A percentile compares a stretch with the other conserved stretches of the same genome.
Conservation (phyloP, 495 filamentous ascomycete genomes). For the Podospora pseudoanserina region DNA sequence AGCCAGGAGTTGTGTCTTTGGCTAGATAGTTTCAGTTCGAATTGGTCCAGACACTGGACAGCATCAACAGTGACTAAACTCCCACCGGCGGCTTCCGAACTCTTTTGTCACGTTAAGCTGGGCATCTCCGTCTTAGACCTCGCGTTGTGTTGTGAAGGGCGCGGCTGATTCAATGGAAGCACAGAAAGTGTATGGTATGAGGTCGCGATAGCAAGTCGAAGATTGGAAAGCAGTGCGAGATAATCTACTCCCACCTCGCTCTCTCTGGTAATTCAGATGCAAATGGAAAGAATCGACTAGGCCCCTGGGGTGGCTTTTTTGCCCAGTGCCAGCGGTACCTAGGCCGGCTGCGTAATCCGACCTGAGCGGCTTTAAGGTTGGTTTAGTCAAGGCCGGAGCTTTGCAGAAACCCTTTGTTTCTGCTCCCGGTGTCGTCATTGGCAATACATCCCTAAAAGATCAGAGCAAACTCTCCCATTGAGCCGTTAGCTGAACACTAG, state of each 20-base stretch:
- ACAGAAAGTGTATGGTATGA: background rate
- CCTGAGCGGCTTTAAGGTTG: background rate
- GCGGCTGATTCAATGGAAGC: background rate
- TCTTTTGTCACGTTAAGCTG: background rate
- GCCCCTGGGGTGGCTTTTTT: background rate
- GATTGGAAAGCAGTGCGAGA: background rate
- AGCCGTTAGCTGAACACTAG: too few relatives aligned
- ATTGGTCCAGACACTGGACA: background rate
- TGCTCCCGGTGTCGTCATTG: slow-evolving; percentile 4
- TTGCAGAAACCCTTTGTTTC: background rate
- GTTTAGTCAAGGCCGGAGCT: background rate
- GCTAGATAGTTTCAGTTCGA: background rate
- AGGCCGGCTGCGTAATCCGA: background rate
- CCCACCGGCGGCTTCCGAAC: background rate
- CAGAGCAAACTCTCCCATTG: too few relatives aligned
- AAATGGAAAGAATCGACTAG: background rate
- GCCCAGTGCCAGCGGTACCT: background rate
- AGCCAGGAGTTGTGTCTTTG: background rate
- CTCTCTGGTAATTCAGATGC: background rate
- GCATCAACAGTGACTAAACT: background rate
- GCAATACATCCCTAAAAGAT: background rate
- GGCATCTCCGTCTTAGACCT: background rate
- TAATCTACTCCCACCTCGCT: background rate
- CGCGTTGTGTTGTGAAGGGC: slow-evolving; percentile 1
- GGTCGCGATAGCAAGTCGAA: background rate